phyloP scores from a whole-genome alignment of 768 basidiomycete species.

The Boletus vinaceobasis region DNA sequence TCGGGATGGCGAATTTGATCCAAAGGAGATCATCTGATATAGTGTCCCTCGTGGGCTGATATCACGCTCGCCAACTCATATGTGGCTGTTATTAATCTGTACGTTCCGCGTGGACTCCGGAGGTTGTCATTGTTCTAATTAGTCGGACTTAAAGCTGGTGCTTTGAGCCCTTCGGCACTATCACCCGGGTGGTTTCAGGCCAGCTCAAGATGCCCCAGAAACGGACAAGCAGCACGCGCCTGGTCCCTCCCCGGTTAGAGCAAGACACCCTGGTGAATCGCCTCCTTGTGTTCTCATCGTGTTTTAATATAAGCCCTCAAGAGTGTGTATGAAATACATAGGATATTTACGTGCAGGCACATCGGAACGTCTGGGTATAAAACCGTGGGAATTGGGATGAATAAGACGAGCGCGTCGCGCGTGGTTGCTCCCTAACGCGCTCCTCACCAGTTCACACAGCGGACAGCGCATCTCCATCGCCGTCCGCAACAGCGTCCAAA shows the following conservation, averaged over 20 bases:
- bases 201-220: constrained; percentile 4
- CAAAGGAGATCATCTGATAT: constrained; percentile 19
- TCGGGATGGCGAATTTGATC: constrained; percentile 24
- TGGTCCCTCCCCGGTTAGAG: constrained; percentile 2
- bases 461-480: constrained; percentile 33
- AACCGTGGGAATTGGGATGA: constrained; percentile 34
- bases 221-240: neutral
- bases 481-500: constrained; percentile 32
- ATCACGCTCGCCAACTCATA: constrained; percentile 8
- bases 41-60: constrained; percentile 9
- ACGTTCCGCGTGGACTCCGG: constrained; percentile 27
- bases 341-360: constrained; percentile 18
- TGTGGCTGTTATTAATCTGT: constrained; percentile 15
- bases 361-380: constrained; percentile 24
- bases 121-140: constrained; percentile 21
- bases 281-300: constrained; percentile 12
- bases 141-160: constrained; percentile 22
- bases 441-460: constrained; percentile 37
- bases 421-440: constrained; percentile 37
- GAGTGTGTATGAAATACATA: constrained; percentile 6
- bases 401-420: constrained; percentile 38
- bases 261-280: neutral
- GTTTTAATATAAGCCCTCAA: constrained; percentile 10
- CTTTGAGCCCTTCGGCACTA: constrained; percentile 14
- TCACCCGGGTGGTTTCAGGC: constrained; percentile 12